Evolutionary conservation across 352 stramenopile species (phyloP).

Genomic region (Phytophthora hybrid): DNA sequence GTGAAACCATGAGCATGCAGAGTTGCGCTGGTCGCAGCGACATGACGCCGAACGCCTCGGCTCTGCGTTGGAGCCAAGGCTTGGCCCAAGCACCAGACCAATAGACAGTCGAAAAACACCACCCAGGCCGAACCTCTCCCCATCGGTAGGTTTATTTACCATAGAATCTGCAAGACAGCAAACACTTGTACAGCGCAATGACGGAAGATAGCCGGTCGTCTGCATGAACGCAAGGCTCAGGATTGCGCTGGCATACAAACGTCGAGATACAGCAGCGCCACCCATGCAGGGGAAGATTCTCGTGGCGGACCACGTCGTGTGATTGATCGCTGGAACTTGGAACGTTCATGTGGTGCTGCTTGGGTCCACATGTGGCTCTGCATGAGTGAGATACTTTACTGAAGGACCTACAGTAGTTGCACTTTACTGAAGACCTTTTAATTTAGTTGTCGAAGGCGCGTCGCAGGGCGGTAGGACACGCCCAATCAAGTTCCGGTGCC

Average conservation of each 20-base stretch:
- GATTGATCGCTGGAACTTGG: constrained; percentile 17
- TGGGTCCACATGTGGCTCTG: constrained; percentile 4
- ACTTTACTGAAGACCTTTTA: neutral
- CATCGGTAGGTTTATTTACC: constrained; percentile 10
- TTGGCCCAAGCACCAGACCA: constrained; percentile 32
- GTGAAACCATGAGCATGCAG: constrained; percentile 37
- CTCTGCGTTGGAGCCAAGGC: neutral
- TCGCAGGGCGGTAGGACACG: constrained; percentile 13
- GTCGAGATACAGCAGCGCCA: constrained; percentile 8
- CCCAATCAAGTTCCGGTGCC: constrained; percentile 23
- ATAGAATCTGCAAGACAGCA: constrained; percentile 11
- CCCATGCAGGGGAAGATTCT: constrained; percentile 24
- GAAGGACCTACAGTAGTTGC: constrained; percentile 14
- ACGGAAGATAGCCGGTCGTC: neutral
- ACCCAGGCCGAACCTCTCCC: neutral
- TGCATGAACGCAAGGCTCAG: constrained; percentile 16
- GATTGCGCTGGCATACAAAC: constrained; percentile 36
- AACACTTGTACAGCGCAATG: constrained; percentile 9
- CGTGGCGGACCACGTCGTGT: constrained; percentile 24
- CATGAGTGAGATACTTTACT: constrained; percentile 19
- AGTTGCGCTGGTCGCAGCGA: constrained; percentile 41
- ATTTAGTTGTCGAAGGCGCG: constrained; percentile 6
- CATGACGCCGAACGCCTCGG: constrained; percentile 24
- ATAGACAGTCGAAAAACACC: constrained; percentile 33
- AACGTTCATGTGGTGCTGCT: constrained; percentile 35